Evolutionary conservation across 371 early-diverging fungal genomes (phyloP).

Genomic region (Rhizomucor pusillus): DNA sequence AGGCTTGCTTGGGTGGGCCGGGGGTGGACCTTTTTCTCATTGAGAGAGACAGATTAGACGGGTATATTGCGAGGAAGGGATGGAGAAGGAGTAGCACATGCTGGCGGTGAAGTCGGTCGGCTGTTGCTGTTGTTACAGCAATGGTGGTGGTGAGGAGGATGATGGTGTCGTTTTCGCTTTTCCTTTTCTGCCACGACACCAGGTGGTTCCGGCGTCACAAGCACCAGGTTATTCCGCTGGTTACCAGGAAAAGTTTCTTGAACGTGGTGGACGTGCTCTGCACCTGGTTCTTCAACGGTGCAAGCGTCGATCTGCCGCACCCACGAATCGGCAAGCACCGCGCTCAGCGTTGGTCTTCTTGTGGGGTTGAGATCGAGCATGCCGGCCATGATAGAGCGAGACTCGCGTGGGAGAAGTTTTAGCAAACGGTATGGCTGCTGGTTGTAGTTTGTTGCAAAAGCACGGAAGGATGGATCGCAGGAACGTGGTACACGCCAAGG

Average conservation of each 20-base stretch:
- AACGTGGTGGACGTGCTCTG: slow-evolving; percentile 50
- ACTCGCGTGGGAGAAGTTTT: slow-evolving; percentile 48
- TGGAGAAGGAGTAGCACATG: too few species aligned
- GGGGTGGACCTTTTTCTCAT: too few species aligned
- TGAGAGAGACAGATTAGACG: too few species aligned
- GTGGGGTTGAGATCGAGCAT: slow-evolving; percentile 55
- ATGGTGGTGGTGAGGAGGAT: background rate
- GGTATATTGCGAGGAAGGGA: too few species aligned
- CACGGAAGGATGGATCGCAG: slow-evolving; percentile 57
- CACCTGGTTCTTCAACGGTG: slow-evolving; percentile 34
- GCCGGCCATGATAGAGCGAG: slow-evolving; percentile 42
- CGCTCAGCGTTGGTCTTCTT: slow-evolving; percentile 41
- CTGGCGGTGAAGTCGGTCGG: too few species aligned
- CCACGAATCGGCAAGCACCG: slow-evolving; percentile 49
- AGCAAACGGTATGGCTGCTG: slow-evolving; percentile 44
- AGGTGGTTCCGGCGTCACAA: slow-evolving; percentile 42
- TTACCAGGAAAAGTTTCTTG: slow-evolving; percentile 12
- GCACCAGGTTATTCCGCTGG: slow-evolving; percentile 38
- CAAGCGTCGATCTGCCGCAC: slow-evolving; percentile 59
- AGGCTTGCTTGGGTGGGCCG: too few species aligned
- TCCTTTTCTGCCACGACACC: slow-evolving; percentile 46
- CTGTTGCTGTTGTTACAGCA: too few species aligned
- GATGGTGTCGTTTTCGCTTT: slow-evolving; percentile 18
- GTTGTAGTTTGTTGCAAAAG: slow-evolving; percentile 41
- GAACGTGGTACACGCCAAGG: slow-evolving; percentile 69